Percentiles rank a stretch among this genome's conserved stretches.
Evolutionary conservation across 305 asterid species (phyloP).

Genomic region (Fraxinus platypoda): DNA sequence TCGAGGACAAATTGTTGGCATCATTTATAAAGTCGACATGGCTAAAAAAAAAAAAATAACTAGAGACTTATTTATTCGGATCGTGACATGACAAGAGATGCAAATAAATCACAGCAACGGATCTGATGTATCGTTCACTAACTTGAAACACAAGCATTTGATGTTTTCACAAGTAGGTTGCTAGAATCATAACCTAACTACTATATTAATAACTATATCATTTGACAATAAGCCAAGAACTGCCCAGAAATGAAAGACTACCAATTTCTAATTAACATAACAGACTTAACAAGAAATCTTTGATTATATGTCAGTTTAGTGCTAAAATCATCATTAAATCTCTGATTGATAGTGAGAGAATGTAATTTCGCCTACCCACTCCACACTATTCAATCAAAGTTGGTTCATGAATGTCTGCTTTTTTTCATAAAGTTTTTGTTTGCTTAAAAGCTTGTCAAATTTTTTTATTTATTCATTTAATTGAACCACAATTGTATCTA

Average conservation of each 20-base stretch:
- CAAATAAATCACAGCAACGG: background rate
- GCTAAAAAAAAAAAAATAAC: background rate
- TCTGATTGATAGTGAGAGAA: slow-evolving; percentile 9
- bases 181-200: slow-evolving; percentile 41
- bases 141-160: slow-evolving; percentile 34
- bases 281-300: slow-evolving; percentile 22
- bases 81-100: background rate
- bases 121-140: background rate
- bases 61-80: background rate
- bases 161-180: slow-evolving; percentile 24
- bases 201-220: slow-evolving; percentile 17
- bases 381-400: slow-evolving; percentile 20
- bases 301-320: slow-evolving; percentile 3
- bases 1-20: background rate
- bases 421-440: background rate
- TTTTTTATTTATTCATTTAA: background rate
- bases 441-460: background rate
- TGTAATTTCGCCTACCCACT: slow-evolving; percentile 1
- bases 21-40: background rate
- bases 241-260: slow-evolving; percentile 32
- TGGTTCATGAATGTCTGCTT: slow-evolving; percentile 24
- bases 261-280: slow-evolving; percentile 17
- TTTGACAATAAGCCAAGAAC: slow-evolving; percentile 41
- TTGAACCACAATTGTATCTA: background rate
- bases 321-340: slow-evolving; percentile 20